A percentile compares a stretch with the other conserved stretches of the same genome.
These are phyloP conservation scores for Bauhinia variegata DNA, from an alignment of 306 rosid genomes.

Conservation along the genomic window DNA sequence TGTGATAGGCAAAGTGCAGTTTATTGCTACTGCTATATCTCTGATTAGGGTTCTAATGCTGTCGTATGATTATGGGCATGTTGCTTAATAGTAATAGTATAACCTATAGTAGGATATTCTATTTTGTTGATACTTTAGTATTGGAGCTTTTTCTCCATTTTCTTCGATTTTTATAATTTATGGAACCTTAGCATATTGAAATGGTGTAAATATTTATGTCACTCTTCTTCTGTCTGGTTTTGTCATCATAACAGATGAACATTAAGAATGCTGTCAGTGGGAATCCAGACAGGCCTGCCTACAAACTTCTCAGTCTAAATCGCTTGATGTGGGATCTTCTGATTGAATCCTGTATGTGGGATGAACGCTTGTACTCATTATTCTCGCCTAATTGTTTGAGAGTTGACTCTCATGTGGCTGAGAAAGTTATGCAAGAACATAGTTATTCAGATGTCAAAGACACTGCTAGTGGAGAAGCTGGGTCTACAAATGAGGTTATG, in stretches of 20 bases:
- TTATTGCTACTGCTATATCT: constrained; percentile 16
- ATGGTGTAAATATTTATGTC: constrained; percentile 7
- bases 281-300: constrained; percentile 53
- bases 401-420: constrained; percentile 38
- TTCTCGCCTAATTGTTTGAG: constrained; percentile 44
- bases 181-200: constrained; percentile 21
- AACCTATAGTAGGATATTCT: neutral
- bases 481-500: constrained; percentile 1
- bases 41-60: constrained; percentile 27
- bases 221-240: constrained; percentile 18
- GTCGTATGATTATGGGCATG: constrained; percentile 5
- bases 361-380: constrained; percentile 68
- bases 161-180: constrained; percentile 12
- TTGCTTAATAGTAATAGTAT: constrained; percentile 19
- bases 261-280: constrained; percentile 60
- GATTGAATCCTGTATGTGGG: constrained; percentile 84
- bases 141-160: constrained; percentile 24
- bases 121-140: constrained; percentile 13
- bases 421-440: constrained; percentile 51
- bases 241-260: constrained; percentile 51
- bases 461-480: constrained; percentile 16
- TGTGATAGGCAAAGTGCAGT: constrained; percentile 10
- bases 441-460: constrained; percentile 30
- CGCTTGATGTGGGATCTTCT: constrained; percentile 81
- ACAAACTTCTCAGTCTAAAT: constrained; percentile 70